Base-by-base conservation (phyloP, 2,329 filamentous ascomycete species). In the Diaporthe humulicola region DNA sequence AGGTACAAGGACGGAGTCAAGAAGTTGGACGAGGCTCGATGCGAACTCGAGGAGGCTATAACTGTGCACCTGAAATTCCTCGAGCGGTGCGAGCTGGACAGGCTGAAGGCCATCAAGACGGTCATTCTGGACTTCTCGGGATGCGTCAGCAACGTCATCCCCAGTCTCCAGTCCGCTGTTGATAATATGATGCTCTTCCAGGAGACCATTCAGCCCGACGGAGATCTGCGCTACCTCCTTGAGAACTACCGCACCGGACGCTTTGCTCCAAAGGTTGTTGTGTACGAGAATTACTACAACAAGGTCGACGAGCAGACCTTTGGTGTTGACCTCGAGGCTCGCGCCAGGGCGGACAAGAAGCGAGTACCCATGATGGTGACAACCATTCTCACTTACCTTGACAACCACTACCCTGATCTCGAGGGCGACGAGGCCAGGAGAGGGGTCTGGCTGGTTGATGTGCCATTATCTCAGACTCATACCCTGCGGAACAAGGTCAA, bases 151-250 rank as follows among this genome's bases (percentile, higher is more conserved):
- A 99, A 99, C 81, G 96, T 98, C 80, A 98, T 99, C 77, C 97
- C 97, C 25, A 97, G 94, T 81, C 87, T 99, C 76, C 97, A 98
- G 85, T 96, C 96, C 75, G 95, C 96, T 0, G 95, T 99, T 33
- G 97, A 99, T 86, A 95, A 97, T 82, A 98, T 99, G 96, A 95
- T 99, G 92, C 89, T 99, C 61, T 99, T 97, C 86, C 97, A 99
- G 84, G 97, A 99, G 87, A 98, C 97, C 0, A 94, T 99, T n/a
- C 97, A 98, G 84, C 97, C 97, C 8, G 83, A 92, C 64, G 94
- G 95, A 52, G 97, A 99, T 84, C 87, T 99, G 78, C 91, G 97
- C 77, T 99, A 98, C 83, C 90, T 99, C 75, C 89, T 99, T 60
- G 97, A 99, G 86, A 99, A 96, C 82, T 99, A 99, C 85, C 93